Evolutionary conservation across 1,139 yeast genomes (phyloP), one percentile per base, ranked within the genome.

Genomic region (Zhuliangozyma blackwelliae): DNA sequence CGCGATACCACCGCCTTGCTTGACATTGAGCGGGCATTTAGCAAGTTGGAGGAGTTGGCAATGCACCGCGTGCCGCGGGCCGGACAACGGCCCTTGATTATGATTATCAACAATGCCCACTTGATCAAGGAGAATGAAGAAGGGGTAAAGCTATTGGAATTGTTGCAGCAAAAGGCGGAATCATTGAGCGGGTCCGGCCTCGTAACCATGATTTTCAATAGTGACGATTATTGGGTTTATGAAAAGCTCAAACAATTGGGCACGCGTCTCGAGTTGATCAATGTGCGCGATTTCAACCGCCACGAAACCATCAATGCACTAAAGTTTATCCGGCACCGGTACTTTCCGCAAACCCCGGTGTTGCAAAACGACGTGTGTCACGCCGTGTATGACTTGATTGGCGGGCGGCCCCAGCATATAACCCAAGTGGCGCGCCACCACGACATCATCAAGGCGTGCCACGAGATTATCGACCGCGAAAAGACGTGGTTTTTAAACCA

Each of bases 191-290:
- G 92, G 2, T 72, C 88, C 0, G 90, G 92, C 0, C 63, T 86
- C 37, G 82, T 81, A 11, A 86, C 94, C 0, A 76, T 85, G 58
- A 64, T 86, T 5, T 85, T 86, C 65, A 83, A 84, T 50, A 78
- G 88, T 44, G 95, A 86, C 57, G 95, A 86, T 51, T 86, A 86
- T 57, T 86, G 95, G 95, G 75, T 86, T 2, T 86, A 84, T 54
- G 95, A 86, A 50, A 76, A 88, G 41, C 63, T 86, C 45, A 83
- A 82, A 50, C 75, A 72, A 43, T 63, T 83, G 16, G 89, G 90
- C 0, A 86, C 95, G 0, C 68, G 92, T 35, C 60, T 86, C 34
- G 95, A 86, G 42, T 77, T 85, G 22, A 65, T 86, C 37, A 80
- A 83, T 43, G 83, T 86, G 26, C 66, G 79, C 39, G 95, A 86